Base-by-base conservation (phyloP, 148 eudicot species). In the Cornus florida region DNA sequence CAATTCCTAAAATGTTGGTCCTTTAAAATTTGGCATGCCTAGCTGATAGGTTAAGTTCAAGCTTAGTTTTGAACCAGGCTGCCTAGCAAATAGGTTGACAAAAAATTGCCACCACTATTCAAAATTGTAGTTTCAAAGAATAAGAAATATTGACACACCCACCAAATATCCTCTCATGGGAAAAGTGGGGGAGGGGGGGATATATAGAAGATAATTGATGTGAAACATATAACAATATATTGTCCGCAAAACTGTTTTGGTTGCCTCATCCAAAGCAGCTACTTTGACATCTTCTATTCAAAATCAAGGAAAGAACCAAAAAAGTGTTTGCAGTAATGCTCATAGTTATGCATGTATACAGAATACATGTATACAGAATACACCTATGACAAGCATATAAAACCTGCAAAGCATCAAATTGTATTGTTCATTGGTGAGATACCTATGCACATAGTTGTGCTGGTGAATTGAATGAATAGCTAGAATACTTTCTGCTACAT, bases 401-500 rank as follows among this genome's bases (percentile, higher is more conserved):
- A 67, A 62, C 31, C 35, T 60, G 9, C 24, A 83, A 77, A 14
- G 48, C 20, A 22, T 2, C 16, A 75, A 64, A 70, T 35, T 5
- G 19, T 39, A 24, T 13, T 2, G 32, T 56, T 65, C 68, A 14
- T 59, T 74, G 23, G 5, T 48, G 74, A 23, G 14, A 48, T 89
- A 91, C 95, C 95, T 89, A 70, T 91, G 95, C 71, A 91, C 89
- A 75, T 91, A 91, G 78, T 80, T 83, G 77, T 89, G 91, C 76
- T 87, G 92, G 80, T 91, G 95, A 83, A 91, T 88, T 13, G 92
- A 89, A 68, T 87, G 83, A 70, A 91, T 91, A 66, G 95, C 95
- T 46, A 91, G 84, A 76, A 91, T 86, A 79, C 95, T 89, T 76
- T 91, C 92, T 46, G 89, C 95, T 10, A 91, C 90, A 81, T 91